Conservation (phyloP, 179 eudicot genomes). For the Nepenthes alata region DNA sequence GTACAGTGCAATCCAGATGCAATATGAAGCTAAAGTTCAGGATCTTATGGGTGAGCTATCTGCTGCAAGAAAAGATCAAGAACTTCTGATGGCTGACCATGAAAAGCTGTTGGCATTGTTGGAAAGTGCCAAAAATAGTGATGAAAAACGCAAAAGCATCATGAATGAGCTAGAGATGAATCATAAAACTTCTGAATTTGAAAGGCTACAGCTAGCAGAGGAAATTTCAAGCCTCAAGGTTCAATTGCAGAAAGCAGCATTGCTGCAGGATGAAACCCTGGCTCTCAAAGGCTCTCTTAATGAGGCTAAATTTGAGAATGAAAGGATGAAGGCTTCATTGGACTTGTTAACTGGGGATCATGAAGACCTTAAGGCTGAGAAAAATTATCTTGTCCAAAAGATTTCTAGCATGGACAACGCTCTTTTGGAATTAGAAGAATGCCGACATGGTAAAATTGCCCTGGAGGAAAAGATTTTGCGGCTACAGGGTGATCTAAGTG, state of each 20-base stretch:
- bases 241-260: conserved; percentile 41
- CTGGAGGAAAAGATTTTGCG: conserved; percentile 56
- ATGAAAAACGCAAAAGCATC: conserved; percentile 38
- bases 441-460: conserved; percentile 28
- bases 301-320: conserved; percentile 38
- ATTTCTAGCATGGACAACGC: conserved; percentile 34
- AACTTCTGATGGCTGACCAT: conserved; percentile 36
- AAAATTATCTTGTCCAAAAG: conserved; percentile 31
- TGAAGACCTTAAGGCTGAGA: conserved; percentile 51
- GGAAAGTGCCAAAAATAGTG: conserved; percentile 34
- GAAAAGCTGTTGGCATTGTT: conserved; percentile 31
- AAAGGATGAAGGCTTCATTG: conserved; percentile 39
- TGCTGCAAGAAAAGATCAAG: conserved; percentile 33
- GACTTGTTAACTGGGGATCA: conserved; percentile 30
- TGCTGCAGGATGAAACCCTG: conserved; percentile 50
- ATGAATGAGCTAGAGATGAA: conserved; percentile 48
- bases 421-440: conserved; percentile 50
- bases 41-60: conserved; percentile 39
- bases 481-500: conserved; percentile 48
- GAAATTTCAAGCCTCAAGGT: conserved; percentile 51
- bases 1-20: conserved; percentile 27
- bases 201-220: conserved; percentile 44
- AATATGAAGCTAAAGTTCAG: conserved; percentile 39
- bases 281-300: conserved; percentile 32
- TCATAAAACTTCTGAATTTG: conserved; percentile 53